Conservation (phyloP, 1,284 basidiomycete genomes). For the Ceratobasidium sp. region DNA sequence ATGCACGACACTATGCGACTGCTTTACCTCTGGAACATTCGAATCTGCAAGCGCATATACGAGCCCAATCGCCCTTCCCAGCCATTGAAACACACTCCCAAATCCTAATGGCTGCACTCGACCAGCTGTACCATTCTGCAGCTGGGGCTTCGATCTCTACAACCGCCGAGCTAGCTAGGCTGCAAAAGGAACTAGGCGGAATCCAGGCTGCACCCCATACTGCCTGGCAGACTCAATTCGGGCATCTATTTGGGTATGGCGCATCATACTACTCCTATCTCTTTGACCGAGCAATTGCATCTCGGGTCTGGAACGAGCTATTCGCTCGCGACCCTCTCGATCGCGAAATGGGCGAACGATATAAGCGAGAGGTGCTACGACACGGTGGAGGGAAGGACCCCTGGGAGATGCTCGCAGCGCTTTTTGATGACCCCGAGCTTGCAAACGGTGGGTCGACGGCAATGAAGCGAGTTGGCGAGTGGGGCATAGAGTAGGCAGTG, state of each 20-base stretch:
- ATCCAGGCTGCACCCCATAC: slow-evolving; percentile 85
- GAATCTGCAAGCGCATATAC: slow-evolving; percentile 58
- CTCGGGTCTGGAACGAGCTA: slow-evolving; percentile 83
- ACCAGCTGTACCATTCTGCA: slow-evolving; percentile 90
- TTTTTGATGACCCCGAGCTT: slow-evolving; percentile 74
- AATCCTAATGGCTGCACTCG: slow-evolving; percentile 88
- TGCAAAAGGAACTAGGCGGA: slow-evolving; percentile 77
- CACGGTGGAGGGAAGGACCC: slow-evolving; percentile 93
- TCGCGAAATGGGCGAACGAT: slow-evolving; percentile 76
- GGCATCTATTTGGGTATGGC: slow-evolving; percentile 95
- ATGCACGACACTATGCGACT: slow-evolving; percentile 64
- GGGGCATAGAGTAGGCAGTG: slow-evolving; percentile 70
- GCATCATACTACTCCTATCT: slow-evolving; percentile 98
- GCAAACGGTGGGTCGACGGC: slow-evolving; percentile 78
- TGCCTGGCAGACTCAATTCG: slow-evolving; percentile 94
- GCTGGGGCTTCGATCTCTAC: slow-evolving; percentile 76
- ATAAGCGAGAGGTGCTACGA: slow-evolving; percentile 78
- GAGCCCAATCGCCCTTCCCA: slow-evolving; percentile 51
- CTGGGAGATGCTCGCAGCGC: slow-evolving; percentile 88
- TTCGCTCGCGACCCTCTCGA: slow-evolving; percentile 75
- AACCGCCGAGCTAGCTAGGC: slow-evolving; percentile 69
- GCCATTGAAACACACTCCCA: slow-evolving; percentile 87
- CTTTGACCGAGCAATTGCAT: slow-evolving; percentile 95
- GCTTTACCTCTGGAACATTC: slow-evolving; percentile 75
- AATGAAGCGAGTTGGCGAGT: slow-evolving; percentile 89